A percentile compares a stretch with the other conserved stretches of the same genome.
Evolutionary conservation across 2,329 filamentous ascomycete genomes (phyloP).

Genomic region (Dryadomyces quercus-mongolicae): DNA sequence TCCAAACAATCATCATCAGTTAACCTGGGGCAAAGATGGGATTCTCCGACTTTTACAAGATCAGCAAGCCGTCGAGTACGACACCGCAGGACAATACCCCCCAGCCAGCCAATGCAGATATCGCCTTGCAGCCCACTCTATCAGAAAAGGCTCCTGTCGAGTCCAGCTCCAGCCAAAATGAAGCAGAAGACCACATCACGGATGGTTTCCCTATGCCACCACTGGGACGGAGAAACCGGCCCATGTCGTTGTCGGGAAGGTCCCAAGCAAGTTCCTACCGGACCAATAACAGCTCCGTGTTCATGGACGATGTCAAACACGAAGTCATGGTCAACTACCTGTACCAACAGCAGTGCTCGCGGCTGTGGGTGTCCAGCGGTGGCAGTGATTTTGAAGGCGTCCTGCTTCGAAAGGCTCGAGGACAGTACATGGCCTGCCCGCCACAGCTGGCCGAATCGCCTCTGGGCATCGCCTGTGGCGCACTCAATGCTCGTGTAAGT

Average conservation of each 20-base stretch:
- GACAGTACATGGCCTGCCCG: constrained; percentile 63
- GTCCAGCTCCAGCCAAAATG: no score
- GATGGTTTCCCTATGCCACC: constrained; percentile 4
- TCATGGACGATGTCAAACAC: constrained; percentile 63
- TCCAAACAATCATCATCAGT: neutral
- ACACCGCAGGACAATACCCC: neutral
- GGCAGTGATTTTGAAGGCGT: constrained; percentile 61
- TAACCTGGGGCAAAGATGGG: neutral
- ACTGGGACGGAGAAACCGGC: constrained; percentile 32
- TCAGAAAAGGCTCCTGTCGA: constrained; percentile 23
- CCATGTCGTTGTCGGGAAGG: constrained; percentile 37
- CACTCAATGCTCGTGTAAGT: constrained; percentile 59
- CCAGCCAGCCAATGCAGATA: neutral
- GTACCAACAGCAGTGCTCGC: constrained; percentile 66
- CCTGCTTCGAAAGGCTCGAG: constrained; percentile 53
- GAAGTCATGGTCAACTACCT: constrained; percentile 78
- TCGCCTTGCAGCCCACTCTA: neutral
- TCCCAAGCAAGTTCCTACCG: constrained; percentile 22
- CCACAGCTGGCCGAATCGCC: constrained; percentile 48
- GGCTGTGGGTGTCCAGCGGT: constrained; percentile 61
- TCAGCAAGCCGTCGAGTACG: neutral
- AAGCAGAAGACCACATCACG: neutral
- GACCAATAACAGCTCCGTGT: constrained; percentile 37
- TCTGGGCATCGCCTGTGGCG: constrained; percentile 51
- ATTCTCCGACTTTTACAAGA: constrained; percentile 2